Conservation (phyloP, 345 rosid genomes). For the Moringa oleifera region DNA sequence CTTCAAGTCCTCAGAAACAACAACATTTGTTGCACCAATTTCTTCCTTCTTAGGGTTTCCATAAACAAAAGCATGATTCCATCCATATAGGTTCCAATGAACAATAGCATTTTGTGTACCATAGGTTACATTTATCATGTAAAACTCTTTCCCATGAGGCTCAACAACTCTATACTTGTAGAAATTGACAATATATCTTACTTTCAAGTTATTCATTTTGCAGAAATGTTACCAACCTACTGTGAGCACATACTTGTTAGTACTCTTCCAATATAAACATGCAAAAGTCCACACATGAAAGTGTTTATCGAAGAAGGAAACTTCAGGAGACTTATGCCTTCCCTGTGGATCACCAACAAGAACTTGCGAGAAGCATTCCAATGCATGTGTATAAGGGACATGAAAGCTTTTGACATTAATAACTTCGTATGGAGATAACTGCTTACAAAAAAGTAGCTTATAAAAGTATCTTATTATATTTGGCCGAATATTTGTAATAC, state of each 20-base stretch:
- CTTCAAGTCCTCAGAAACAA: too few relatives aligned
- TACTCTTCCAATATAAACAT: slow-evolving; percentile 17
- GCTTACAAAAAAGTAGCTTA: slow-evolving; percentile 12
- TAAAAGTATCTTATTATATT: not conserved
- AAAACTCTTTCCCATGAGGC: not conserved
- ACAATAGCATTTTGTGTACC: not conserved
- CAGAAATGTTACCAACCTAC: slow-evolving; percentile 24
- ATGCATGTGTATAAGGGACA: slow-evolving; percentile 19
- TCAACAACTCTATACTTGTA: slow-evolving; percentile 16
- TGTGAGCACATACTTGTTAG: slow-evolving; percentile 9
- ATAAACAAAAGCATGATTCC: too few relatives aligned
- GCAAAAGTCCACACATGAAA: slow-evolving; percentile 17
- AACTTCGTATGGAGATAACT: slow-evolving; percentile 11
- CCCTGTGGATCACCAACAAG: not conserved
- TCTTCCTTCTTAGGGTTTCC: too few relatives aligned
- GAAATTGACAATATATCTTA: slow-evolving; percentile 10
- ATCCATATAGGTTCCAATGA: too few relatives aligned
- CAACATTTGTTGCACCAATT: too few relatives aligned
- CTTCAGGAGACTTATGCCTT: not conserved
- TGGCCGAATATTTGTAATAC: too few relatives aligned
- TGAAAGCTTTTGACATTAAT: slow-evolving; percentile 11
- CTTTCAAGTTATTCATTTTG: slow-evolving; percentile 17
- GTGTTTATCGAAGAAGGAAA: slow-evolving; percentile 16
- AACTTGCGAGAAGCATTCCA: slow-evolving; percentile 12
- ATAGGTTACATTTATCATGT: slow-evolving; percentile 14